Conservation (phyloP, 371 early-diverging fungal species). For the Syncephalastrum contaminatum region DNA sequence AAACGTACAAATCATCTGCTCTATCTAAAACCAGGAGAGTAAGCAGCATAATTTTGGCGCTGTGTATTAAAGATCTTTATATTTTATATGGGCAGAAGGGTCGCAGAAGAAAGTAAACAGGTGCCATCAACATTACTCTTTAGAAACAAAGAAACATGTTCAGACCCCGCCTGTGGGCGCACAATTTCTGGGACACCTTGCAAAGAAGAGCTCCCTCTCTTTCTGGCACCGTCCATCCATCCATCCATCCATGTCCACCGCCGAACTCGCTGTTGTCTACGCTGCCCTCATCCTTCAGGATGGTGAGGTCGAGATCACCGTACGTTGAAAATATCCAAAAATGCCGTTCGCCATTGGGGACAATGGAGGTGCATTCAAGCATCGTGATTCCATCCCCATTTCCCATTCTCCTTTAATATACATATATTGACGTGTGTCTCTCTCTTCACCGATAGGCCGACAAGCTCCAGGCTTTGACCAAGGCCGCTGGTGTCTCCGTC, state of each 20-base stretch:
- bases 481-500: conserved; percentile 90
- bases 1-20: too few relatives aligned
- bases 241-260: conserved; percentile 42
- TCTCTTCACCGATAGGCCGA: conserved; percentile 70
- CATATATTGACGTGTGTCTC: not conserved
- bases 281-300: conserved; percentile 98
- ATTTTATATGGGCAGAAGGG: too few relatives aligned
- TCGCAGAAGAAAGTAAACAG: too few relatives aligned
- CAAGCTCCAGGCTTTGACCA: conserved; percentile 88
- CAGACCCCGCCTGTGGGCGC: too few relatives aligned
- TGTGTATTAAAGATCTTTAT: too few relatives aligned
- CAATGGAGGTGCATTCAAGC: not conserved
- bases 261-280: conserved; percentile 94
- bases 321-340: conserved; percentile 46
- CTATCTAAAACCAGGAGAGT: too few relatives aligned
- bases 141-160: too few relatives aligned
- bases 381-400: not conserved
- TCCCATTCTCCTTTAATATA: not conserved
- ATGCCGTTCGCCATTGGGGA: not conserved
- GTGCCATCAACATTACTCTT: too few relatives aligned
- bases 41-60: too few relatives aligned
- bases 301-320: conserved; percentile 95
- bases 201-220: too few relatives aligned
- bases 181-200: too few relatives aligned
- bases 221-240: conserved; percentile 14